Base-by-base conservation (phyloP, 2,329 filamentous ascomycete species). In the Alternaria postmessia region DNA sequence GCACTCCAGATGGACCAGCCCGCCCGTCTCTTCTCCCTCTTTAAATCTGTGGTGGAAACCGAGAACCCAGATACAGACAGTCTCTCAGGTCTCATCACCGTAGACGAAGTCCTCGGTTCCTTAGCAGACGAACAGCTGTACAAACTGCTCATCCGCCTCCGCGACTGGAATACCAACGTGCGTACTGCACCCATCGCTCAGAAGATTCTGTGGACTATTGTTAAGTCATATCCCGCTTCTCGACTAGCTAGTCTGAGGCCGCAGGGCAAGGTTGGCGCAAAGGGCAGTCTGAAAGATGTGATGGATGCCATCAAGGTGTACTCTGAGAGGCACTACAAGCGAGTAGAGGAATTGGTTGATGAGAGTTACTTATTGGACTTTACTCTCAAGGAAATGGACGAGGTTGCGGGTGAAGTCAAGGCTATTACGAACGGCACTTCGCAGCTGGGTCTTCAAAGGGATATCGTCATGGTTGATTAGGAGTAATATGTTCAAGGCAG, bases 81-180 rank as follows among this genome's bases (percentile, higher is more conserved):
- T 73, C 75, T 92, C 48, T 87, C 84, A 1, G 91, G 91, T 1
- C 76, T 88, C 16, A 83, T 81, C 57, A 81, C 83, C 42, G 94
- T 98, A 8, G 95, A 98, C 69, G 86, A 93, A 52, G 94, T 97
- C 0, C 83, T 99, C 1, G 87, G 85, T n/a, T 87, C 82, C 12
- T 84, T 99, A 6, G 90, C 90, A 5, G 90, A 95, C 68, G 91
- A 94, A 68, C 94, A 98, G 76, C 86, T 99, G 14, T 96, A 92
- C 79, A 84, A 88, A 7, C 85, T 99, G 14, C 85, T 99, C 0
- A 83, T 94, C 38, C 86, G 95, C 59, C 80, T 97, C 44, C 87
- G 96, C 46, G 95, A 99, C 80, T 99, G 95, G 95, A 99, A 99
- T 76, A 96, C 95, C 5, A 98, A 98, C 70, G 93, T 93, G 0